These are phyloP conservation scores for Chrysosporium queenslandicum DNA, from an alignment of 2,329 filamentous ascomycete genomes.

Conservation along the genomic window DNA sequence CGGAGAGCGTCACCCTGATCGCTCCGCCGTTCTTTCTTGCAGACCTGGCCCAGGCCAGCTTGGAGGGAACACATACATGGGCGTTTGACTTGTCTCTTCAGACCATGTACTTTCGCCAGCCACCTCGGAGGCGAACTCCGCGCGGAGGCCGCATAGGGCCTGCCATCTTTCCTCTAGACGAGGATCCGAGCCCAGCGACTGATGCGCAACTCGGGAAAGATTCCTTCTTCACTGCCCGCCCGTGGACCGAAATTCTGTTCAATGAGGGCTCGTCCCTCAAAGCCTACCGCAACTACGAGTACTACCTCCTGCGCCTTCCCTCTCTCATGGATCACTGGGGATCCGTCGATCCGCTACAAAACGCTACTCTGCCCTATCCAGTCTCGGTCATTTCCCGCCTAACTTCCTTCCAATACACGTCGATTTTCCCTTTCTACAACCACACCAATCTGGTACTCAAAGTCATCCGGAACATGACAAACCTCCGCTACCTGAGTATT, in stretches of 20 bases:
- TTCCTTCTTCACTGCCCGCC: constrained; percentile 47
- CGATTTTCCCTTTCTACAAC: constrained; percentile 56
- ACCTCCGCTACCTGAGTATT: constrained; percentile 45
- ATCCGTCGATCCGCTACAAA: constrained; percentile 21
- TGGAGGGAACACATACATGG: constrained; percentile 52
- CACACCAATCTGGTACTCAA: constrained; percentile 45
- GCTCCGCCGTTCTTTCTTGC: constrained; percentile 56
- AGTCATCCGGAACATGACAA: constrained; percentile 42
- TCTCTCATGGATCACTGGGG: constrained; percentile 47
- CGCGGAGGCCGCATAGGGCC: neutral
- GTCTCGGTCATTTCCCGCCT: constrained; percentile 37
- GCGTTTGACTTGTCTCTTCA: constrained; percentile 55
- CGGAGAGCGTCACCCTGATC: constrained; percentile 46
- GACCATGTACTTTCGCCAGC: constrained; percentile 41
- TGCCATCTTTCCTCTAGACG: too few species aligned
- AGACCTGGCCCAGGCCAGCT: constrained; percentile 47
- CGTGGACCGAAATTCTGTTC: constrained; percentile 56
- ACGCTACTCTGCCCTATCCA: constrained; percentile 28
- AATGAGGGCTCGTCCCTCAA: constrained; percentile 68
- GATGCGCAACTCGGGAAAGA: too few species aligned
- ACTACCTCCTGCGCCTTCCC: constrained; percentile 55
- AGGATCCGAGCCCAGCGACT: too few species aligned
- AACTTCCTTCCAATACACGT: constrained; percentile 47
- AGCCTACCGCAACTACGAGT: constrained; percentile 62
- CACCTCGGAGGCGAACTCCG: neutral